A percentile compares a stretch with the other conserved stretches of the same genome.
Conservation (phyloP, 2,329 filamentous ascomycete species). For the Diaporthe caulivora region DNA sequence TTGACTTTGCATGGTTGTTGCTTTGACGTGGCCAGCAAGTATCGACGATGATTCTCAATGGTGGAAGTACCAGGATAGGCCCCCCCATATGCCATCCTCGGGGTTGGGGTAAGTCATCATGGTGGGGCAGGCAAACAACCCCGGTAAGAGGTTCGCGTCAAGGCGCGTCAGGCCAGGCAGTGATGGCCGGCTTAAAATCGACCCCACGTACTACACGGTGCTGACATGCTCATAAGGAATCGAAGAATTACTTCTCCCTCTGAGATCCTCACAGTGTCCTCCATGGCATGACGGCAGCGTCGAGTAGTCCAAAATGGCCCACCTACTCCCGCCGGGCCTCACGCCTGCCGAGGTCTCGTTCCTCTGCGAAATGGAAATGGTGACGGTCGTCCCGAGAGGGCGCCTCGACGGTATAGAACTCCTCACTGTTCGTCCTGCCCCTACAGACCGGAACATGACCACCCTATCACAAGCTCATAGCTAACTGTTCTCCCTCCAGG, state of each 20-base stretch:
- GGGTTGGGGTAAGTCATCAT: too few relatives aligned
- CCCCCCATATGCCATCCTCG: too few relatives aligned
- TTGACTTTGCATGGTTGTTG: too few relatives aligned
- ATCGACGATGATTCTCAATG: too few relatives aligned
- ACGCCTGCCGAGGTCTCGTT: conserved; percentile 92
- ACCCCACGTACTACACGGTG: not conserved
- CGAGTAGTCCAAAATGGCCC: conserved; percentile 57
- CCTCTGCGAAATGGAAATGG: conserved; percentile 96
- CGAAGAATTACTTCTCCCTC: not conserved
- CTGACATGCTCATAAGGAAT: not conserved
- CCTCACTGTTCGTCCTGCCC: conserved; percentile 76
- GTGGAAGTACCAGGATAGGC: too few relatives aligned
- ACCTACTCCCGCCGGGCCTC: conserved; percentile 67
- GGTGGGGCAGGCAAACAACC: not conserved
- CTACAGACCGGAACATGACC: not conserved
- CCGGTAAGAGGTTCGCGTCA: conserved; percentile 16
- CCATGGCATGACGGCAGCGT: conserved; percentile 37
- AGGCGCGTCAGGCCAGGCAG: conserved; percentile 11
- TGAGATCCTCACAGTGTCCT: not conserved
- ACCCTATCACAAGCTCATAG: conserved; percentile 36
- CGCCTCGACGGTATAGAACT: conserved; percentile 87
- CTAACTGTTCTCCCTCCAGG: conserved; percentile 63
- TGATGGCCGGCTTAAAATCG: not conserved
- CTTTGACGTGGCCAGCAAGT: too few relatives aligned
- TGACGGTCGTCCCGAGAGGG: conserved; percentile 93